Evolutionary conservation across 2,329 filamentous ascomycete genomes (phyloP).

Genomic region (Aspergillus niger): DNA sequence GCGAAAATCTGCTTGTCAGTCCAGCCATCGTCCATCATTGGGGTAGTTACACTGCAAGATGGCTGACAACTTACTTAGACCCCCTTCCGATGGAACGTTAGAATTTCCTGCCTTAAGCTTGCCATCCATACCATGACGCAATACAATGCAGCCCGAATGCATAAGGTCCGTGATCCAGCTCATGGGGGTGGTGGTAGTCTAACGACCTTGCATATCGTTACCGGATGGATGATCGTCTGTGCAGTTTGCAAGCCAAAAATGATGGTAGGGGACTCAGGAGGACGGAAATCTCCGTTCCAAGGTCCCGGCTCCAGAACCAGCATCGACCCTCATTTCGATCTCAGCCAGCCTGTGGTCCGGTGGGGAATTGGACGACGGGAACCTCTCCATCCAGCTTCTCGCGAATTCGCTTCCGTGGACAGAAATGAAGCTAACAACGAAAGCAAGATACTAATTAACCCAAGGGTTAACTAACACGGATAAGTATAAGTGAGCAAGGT

Average conservation of each 20-base stretch:
- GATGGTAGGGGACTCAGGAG: background rate
- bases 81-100: background rate
- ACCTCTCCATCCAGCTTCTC: background rate
- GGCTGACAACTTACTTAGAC: background rate
- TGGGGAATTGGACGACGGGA: conserved; percentile 3
- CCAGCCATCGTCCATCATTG: background rate
- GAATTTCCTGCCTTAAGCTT: background rate
- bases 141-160: background rate
- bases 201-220: background rate
- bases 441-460: background rate
- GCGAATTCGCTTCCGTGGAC: background rate
- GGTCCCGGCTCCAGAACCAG: conserved; percentile 2
- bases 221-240: background rate
- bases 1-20: background rate
- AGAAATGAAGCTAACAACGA: background rate
- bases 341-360: background rate
- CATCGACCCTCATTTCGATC: conserved; percentile 6
- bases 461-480: background rate
- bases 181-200: background rate
- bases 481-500: background rate
- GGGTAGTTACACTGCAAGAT: background rate
- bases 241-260: background rate
- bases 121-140: background rate
- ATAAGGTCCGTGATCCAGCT: background rate
- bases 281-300: background rate